These are phyloP conservation scores for Exophiala xenobiotica DNA, from an alignment of 2,329 filamentous ascomycete genomes.

Conservation along the genomic window DNA sequence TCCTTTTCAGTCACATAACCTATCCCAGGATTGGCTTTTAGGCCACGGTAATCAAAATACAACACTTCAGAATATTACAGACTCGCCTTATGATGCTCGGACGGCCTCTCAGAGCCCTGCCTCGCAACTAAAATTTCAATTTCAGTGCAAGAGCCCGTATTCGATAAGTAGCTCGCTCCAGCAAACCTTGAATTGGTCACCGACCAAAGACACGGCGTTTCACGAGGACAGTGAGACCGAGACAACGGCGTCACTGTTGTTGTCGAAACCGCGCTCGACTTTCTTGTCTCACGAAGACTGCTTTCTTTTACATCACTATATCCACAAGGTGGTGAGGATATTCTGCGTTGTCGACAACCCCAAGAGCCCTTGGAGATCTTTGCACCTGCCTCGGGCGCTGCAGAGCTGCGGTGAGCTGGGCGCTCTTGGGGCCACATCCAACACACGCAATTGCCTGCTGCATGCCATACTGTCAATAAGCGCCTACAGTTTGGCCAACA, in stretches of 20 bases:
- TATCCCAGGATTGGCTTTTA: neutral
- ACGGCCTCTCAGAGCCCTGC: neutral
- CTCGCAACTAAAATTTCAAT: neutral
- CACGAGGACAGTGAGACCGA: neutral
- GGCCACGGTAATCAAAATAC: neutral
- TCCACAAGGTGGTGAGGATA: constrained; percentile 2
- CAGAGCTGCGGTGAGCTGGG: constrained; percentile 2
- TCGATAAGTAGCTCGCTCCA: neutral
- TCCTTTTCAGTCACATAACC: neutral
- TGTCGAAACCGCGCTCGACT: neutral
- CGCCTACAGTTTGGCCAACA: constrained; percentile 2
- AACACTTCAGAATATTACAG: neutral
- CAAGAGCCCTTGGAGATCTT: constrained; percentile 6
- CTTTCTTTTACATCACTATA: constrained; percentile 5
- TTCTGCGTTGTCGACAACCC: constrained; percentile 3
- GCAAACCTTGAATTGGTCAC: constrained; percentile 2
- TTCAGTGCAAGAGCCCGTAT: neutral
- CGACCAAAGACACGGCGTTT: neutral
- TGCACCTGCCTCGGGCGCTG: constrained; percentile 8
- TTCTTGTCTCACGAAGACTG: constrained; percentile 1
- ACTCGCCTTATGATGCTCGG: neutral
- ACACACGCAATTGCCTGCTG: constrained; percentile 2
- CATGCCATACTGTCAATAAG: constrained; percentile 5
- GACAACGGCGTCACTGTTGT: neutral
- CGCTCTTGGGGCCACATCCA: constrained; percentile 1